Base-by-base conservation (phyloP, 495 filamentous ascomycete species). In the Penicillium pulvis region DNA sequence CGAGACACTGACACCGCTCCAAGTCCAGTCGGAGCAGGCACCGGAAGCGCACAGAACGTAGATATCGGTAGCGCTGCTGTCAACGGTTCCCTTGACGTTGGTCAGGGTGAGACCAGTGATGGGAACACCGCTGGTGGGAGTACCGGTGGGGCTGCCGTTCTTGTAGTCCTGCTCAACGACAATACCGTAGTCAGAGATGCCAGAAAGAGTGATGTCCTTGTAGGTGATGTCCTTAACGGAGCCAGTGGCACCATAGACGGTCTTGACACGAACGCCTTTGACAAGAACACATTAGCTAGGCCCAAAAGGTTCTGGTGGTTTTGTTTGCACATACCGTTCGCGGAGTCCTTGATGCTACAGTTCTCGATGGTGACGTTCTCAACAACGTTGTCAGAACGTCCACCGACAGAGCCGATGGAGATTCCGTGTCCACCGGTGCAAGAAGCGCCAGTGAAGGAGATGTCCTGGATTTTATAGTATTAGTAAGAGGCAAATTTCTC, bases 161-260 rank as follows among this genome's bases (percentile, higher is more conserved):
- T 81, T 70, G 54, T 87, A 88, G 66, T 86, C 82, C 67, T 88
- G 85, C 71, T 88, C 73, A 52, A 88, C 82, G 39, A 85, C 69
- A 51, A 88, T 83, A 39, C 85, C 85, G 63, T 86, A 85, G 60
- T 53, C 24, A 12, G 63, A 60, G 43, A 70, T 71, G n/a, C 17
- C 33, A 3, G 36, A 10, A 16, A 73, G 56, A 16, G 64, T 71
- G 41, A 72, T 68, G 16, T 50, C 56, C 12, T 53, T 58, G 39
- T 66, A 70, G 31, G 62, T 68, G 11, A 70, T 62, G 10, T 58
- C 59, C 17, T 35, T 66, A 30, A 71, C 65, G 17, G 51, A 24
- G 17, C 67, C 69, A 16, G 64, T 72, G 6, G 66, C 65, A 20
- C 60, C 69, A 16, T 58, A 51, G 4, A 51, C 55, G 5, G 67